Conservation (phyloP, 768 basidiomycete species). For the Kwoniella heveanensis region DNA sequence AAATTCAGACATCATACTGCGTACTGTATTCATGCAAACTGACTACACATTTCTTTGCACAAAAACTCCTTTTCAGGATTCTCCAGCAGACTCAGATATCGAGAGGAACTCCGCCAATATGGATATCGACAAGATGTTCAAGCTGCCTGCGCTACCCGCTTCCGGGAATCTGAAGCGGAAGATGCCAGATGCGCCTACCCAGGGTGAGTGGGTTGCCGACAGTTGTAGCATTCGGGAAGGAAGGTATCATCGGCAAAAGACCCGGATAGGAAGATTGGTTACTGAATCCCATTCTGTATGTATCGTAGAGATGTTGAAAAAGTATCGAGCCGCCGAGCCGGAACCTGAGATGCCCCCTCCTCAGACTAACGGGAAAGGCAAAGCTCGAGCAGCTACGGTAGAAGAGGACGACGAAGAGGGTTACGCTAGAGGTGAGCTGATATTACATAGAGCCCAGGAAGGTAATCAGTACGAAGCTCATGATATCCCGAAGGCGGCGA, state of each 20-base stretch:
- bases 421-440: conserved; percentile 63
- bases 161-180: conserved; percentile 46
- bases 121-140: conserved; percentile 54
- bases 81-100: not conserved
- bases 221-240: no score
- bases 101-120: conserved; percentile 22
- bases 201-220: conserved; percentile 27
- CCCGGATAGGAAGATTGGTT: no score
- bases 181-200: conserved; percentile 36
- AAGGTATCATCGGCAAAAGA: no score
- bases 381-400: conserved; percentile 54
- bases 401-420: conserved; percentile 64
- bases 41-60: no score
- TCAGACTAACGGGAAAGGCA: conserved; percentile 36
- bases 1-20: not conserved
- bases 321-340: conserved; percentile 31
- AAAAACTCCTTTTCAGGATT: no score
- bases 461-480: not conserved
- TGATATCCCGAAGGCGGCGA: conserved; percentile 67
- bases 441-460: conserved; percentile 66
- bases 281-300: no score
- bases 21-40: not conserved
- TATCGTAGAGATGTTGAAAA: conserved; percentile 49
- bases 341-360: not conserved
- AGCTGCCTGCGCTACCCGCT: conserved; percentile 47